Conservation (phyloP, 208 protist genomes). For the Acanthamoeba royreba region DNA sequence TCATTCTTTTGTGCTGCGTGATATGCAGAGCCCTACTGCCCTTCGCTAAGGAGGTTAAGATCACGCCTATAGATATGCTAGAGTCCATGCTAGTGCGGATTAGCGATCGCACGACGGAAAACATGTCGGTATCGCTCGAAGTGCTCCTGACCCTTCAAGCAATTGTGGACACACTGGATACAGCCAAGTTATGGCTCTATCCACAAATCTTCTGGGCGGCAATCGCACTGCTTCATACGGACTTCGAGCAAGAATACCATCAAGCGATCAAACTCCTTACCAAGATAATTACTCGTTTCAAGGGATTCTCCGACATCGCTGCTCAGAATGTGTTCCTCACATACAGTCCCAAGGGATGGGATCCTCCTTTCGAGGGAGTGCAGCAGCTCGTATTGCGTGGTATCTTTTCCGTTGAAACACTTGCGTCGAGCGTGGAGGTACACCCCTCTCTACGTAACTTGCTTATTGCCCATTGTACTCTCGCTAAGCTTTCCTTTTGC, state of each 20-base stretch:
- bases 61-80: slow-evolving; percentile 18
- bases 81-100: background rate
- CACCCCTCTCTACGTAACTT: background rate
- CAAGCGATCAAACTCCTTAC: slow-evolving; percentile 43
- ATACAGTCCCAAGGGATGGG: slow-evolving; percentile 29
- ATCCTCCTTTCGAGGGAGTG: background rate
- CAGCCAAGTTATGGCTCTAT: slow-evolving; percentile 39
- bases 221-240: slow-evolving; percentile 34
- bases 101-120: background rate
- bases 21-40: slow-evolving; percentile 1
- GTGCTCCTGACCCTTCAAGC: slow-evolving; percentile 1
- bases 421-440: background rate
- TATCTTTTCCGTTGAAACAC: background rate
- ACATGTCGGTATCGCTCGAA: background rate
- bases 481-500: background rate
- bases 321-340: slow-evolving; percentile 40
- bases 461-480: background rate
- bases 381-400: background rate
- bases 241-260: slow-evolving; percentile 47
- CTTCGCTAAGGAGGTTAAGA: background rate
- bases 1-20: background rate
- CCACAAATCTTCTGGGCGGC: slow-evolving; percentile 50
- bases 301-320: slow-evolving; percentile 30
- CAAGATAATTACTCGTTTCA: slow-evolving; percentile 27
- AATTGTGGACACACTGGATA: slow-evolving; percentile 31